Evolutionary conservation across 2,329 filamentous ascomycete genomes (phyloP), one percentile per base, ranked within the genome.

Genomic region (Cercospora sp.): DNA sequence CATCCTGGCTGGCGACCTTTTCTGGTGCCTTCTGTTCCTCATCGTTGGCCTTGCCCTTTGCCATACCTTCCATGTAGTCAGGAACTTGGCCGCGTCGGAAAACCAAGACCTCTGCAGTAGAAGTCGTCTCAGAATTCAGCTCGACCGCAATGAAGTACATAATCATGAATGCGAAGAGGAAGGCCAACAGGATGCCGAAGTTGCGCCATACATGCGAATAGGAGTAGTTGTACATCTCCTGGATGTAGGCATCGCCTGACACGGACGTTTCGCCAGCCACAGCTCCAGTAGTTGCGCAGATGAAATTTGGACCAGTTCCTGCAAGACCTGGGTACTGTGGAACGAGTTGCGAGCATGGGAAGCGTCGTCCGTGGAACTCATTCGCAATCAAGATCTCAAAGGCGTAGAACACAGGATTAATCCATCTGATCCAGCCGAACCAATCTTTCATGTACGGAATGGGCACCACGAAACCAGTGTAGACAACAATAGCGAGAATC

Each of bases 101-200:
- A 9, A 93, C 87, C 0, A 93, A 84, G 1, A 89, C 86, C 74
- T 93, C 90, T 0, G 89, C 90, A 0, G 86, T 89, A 62, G 87
- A 90, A 1, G 82, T 81, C 0, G 85, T 87, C 1, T 85, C 82
- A 0, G 89, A 89, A 77, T 91, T 91, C 72, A 90, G 71, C 74
- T 93, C 90, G 0, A 86, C 85, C 0, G 87, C 86, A 16, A 86
- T 57, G 61, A 92, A 85, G 78, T 93, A 91, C 1, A 89, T 72
- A 3, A 78, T 67, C 79, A 89, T 86, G 80, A 92, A 91, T 64
- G 84, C 86, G 31, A 91, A 72, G 62, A 90, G 78, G 77, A 92
- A 91, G 0, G 78, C 89, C 16, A 89, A 48, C 1, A 92, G 76
- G 65, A 93, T 90, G 0, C 90, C 90, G 67, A 91, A 84, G 74